Percentiles rank a stretch among this genome's conserved stretches.
phyloP scores from a whole-genome alignment of 148 eudicot genomes.

The Bassia scoparia region DNA sequence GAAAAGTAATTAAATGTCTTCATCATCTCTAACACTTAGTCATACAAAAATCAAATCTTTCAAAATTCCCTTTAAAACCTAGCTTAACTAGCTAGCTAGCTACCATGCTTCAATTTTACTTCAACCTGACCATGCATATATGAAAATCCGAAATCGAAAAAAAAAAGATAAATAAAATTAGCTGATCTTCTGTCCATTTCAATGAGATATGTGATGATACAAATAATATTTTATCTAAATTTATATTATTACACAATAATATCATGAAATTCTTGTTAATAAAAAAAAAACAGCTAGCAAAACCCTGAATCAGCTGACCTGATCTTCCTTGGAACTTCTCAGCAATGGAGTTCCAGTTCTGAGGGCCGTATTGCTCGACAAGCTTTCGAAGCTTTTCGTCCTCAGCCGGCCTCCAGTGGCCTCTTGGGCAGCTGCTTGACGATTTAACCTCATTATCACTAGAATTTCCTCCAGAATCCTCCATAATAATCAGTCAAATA shows the following conservation, averaged over 20 bases:
- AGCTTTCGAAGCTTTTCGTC: slow-evolving; percentile 84
- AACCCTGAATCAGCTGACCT: too few relatives aligned
- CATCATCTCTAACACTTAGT: not conserved
- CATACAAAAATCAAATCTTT: not conserved
- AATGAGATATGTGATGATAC: not conserved
- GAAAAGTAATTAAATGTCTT: not conserved
- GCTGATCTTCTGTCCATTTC: not conserved
- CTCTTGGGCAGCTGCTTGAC: slow-evolving; percentile 58
- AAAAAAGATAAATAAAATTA: not conserved
- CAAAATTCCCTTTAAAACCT: not conserved
- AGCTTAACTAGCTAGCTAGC: slow-evolving; percentile 4
- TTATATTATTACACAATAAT: not conserved
- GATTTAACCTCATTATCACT: slow-evolving; percentile 43
- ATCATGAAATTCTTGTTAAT: not conserved
- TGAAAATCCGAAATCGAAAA: not conserved
- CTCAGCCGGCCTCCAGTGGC: slow-evolving; percentile 97
- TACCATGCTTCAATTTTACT: slow-evolving; percentile 10
- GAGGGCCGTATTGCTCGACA: slow-evolving; percentile 80
- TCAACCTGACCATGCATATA: slow-evolving; percentile 10
- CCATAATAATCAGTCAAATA: slow-evolving; percentile 44
- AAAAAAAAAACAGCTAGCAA: too few relatives aligned
- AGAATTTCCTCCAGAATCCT: slow-evolving; percentile 42
- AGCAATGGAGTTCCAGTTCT: slow-evolving; percentile 93
- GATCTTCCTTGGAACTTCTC: slow-evolving; percentile 97
- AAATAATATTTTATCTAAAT: not conserved